Conservation (phyloP, 2,329 filamentous ascomycete genomes). For the Aspergillus brunneoviolaceus region DNA sequence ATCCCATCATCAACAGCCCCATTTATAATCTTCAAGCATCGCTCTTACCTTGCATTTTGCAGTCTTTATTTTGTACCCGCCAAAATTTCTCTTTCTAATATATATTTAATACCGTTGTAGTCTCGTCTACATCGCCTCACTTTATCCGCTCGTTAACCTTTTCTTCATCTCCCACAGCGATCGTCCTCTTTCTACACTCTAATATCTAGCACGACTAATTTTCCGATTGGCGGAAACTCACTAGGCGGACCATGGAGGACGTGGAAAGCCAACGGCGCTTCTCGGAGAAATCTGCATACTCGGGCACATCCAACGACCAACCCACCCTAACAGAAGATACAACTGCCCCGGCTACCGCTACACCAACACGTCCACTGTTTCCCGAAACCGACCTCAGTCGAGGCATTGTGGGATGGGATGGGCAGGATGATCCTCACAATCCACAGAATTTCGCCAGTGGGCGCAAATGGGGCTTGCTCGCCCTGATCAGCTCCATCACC, state of each 20-base stretch:
- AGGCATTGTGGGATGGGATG: slow-evolving; percentile 61
- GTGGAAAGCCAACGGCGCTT: not conserved
- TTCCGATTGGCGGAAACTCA: not conserved
- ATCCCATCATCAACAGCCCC: not conserved
- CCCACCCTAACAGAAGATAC: not conserved
- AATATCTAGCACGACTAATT: not conserved
- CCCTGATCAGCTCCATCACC: slow-evolving; percentile 30
- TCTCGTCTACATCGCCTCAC: not conserved
- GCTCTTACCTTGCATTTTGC: not conserved
- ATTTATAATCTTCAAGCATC: not conserved
- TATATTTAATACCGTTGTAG: not conserved
- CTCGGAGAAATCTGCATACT: not conserved
- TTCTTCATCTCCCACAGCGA: not conserved
- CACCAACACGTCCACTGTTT: slow-evolving; percentile 7
- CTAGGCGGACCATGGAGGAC: not conserved
- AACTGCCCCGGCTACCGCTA: not conserved
- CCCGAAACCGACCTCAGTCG: slow-evolving; percentile 54
- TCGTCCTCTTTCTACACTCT: not conserved
- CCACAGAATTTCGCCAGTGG: slow-evolving; percentile 53
- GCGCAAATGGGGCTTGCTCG: slow-evolving; percentile 30
- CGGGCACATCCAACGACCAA: not conserved
- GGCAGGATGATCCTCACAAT: slow-evolving; percentile 57
- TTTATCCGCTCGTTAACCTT: not conserved
- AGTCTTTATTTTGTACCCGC: not conserved
- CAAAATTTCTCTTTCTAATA: not conserved